These are phyloP conservation scores for Tilletia indica DNA, from an alignment of 1,284 basidiomycete genomes.

Conservation along the genomic window DNA sequence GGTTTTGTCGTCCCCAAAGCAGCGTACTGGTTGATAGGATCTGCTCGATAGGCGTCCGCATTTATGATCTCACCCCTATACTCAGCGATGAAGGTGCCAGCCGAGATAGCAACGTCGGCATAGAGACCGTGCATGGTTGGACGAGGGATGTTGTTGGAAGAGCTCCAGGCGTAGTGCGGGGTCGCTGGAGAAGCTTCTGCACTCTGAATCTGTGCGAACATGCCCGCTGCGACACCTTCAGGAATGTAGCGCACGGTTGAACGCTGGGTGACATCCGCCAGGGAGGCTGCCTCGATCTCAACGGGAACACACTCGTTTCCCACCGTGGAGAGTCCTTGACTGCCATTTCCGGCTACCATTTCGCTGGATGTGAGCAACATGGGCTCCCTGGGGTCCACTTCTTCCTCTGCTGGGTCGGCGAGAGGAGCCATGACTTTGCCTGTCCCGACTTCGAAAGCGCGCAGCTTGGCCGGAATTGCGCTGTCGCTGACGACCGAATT, in stretches of 20 bases:
- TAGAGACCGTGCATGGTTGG: slow-evolving; percentile 58
- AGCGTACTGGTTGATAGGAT: slow-evolving; percentile 63
- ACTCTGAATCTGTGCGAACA: slow-evolving; percentile 46
- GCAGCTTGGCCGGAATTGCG: neutral
- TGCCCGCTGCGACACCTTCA: slow-evolving; percentile 44
- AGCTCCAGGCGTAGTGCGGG: slow-evolving; percentile 56
- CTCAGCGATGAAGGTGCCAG: slow-evolving; percentile 56
- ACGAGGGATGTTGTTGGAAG: slow-evolving; percentile 55
- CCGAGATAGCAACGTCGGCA: slow-evolving; percentile 53
- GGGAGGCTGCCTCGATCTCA: slow-evolving; percentile 31
- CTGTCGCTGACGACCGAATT: neutral
- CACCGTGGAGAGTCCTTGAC: slow-evolving; percentile 32
- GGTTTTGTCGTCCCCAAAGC: slow-evolving; percentile 62
- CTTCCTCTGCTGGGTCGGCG: slow-evolving; percentile 5
- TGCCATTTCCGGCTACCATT: neutral
- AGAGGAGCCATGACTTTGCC: slow-evolving; percentile 14
- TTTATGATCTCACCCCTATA: slow-evolving; percentile 55
- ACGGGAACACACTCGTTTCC: slow-evolving; percentile 49
- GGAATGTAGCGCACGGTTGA: slow-evolving; percentile 50
- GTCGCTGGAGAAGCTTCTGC: slow-evolving; percentile 35
- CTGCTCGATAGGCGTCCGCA: slow-evolving; percentile 54
- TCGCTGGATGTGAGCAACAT: neutral
- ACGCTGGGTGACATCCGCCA: slow-evolving; percentile 31
- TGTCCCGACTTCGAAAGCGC: slow-evolving; percentile 9
- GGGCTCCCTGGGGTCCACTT: neutral